Evolutionary conservation across 2,329 filamentous ascomycete species (phyloP).

Genomic region (Neofusicoccum umdonicola): DNA sequence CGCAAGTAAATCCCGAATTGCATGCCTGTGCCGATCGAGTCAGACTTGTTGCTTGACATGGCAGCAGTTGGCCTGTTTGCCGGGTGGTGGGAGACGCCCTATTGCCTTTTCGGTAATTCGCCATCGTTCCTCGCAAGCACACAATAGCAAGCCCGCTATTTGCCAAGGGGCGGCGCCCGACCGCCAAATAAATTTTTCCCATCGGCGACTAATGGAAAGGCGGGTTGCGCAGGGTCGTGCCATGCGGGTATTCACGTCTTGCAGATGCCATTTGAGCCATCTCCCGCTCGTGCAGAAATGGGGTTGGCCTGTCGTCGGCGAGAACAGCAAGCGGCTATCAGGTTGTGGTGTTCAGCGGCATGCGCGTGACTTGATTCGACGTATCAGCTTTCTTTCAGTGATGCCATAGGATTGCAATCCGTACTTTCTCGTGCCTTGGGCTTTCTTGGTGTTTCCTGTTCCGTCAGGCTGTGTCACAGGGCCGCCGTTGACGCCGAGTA

Average conservation of each 20-base stretch:
- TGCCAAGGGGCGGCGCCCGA: not conserved
- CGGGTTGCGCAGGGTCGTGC: not conserved
- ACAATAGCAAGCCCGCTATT: not conserved
- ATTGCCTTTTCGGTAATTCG: constrained; percentile 10
- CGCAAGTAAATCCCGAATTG: not conserved
- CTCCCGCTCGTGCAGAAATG: not conserved
- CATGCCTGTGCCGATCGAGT: not conserved
- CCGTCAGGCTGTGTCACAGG: no score
- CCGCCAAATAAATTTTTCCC: not conserved
- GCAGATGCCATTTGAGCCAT: not conserved
- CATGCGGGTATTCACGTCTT: not conserved
- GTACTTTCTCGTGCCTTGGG: no score
- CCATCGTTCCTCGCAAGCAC: not conserved
- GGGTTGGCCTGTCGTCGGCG: not conserved
- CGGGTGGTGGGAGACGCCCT: not conserved
- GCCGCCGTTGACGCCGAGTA: no score
- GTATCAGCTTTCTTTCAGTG: not conserved
- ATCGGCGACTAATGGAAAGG: not conserved
- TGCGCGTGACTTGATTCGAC: not conserved
- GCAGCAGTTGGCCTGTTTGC: not conserved
- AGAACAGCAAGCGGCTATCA: not conserved
- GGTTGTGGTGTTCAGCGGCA: not conserved
- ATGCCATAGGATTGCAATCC: not conserved
- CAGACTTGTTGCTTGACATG: not conserved
- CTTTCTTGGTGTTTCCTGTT: no score